Base-by-base conservation (phyloP, 148 eudicot species). In the Vaccinium myrtillus region DNA sequence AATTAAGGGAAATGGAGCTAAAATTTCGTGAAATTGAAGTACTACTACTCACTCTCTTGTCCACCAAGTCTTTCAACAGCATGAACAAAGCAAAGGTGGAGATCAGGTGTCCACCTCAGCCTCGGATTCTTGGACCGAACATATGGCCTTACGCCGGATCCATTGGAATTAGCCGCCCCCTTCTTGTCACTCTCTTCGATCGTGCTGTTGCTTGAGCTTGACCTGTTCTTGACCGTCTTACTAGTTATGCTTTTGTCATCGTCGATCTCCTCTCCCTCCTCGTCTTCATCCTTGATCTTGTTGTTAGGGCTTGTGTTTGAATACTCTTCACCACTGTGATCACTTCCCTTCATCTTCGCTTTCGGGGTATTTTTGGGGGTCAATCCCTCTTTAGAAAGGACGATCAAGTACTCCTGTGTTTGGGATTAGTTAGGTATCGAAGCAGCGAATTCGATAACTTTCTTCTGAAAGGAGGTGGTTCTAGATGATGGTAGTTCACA, bases 71-170 rank as follows among this genome's bases (percentile, higher is more conserved):
- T 92, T 84, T 95, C 96, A 77, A 95, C 93, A 59, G 98, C 98
- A 79, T 93, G 95, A 85, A 90, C 87, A 85, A 95, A 95, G 83
- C 96, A 91, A 82, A 92, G 95, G 75, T 95, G 98, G 83, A 95
- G 98, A 79, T 94, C 98, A 18, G 98, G 98, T 0, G 98, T 95
- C 98, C 98, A 95, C 39, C 98, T 87, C 25, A 95, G 96, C 79
- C 98, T 86, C 1, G 98, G 98, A 87, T 90, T 91, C 90, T 94
- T 95, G 2, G 98, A 95, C 8, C 98, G 94, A 71, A 84, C 86
- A n/a, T 95, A 95, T 5, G 88, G 98, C 88, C 98, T 91, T 23
- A 95, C 95, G 16, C 74, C 74, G 39, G 92, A 92, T 87, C 93
- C 93, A 16, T 89, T 84, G 51, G 88, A 69, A 30, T 27, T 69